Conservation (phyloP, 768 basidiomycete species). For the Termitomyces sp. region DNA sequence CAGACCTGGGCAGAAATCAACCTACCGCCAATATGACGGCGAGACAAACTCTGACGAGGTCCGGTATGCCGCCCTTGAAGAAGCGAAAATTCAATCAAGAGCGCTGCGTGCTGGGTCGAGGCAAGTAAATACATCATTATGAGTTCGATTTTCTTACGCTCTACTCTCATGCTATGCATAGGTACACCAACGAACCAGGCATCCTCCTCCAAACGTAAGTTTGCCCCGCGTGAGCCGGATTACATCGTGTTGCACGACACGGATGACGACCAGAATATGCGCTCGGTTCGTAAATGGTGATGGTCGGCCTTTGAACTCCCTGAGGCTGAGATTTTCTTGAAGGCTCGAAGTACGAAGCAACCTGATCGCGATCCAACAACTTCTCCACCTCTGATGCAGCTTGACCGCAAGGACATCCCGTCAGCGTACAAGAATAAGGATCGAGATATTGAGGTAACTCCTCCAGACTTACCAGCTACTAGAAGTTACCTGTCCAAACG, state of each 20-base stretch:
- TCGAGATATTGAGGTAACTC: background rate
- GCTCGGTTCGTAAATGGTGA: background rate
- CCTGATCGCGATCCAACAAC: background rate
- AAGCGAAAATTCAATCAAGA: background rate
- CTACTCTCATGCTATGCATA: background rate
- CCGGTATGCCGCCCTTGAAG: background rate
- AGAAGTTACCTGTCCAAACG: background rate
- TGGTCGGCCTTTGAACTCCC: background rate
- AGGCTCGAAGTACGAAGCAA: background rate
- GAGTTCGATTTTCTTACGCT: background rate
- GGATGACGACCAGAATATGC: background rate
- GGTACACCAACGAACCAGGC: background rate
- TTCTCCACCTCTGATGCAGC: background rate
- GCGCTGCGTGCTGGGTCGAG: background rate
- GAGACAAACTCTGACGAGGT: background rate
- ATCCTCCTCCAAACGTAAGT: background rate
- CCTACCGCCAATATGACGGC: background rate
- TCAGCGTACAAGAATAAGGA: background rate
- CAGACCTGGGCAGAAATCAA: background rate
- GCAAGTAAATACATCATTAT: background rate
- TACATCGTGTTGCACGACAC: background rate
- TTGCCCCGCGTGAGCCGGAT: background rate
- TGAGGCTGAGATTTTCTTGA: background rate
- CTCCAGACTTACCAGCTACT: background rate
- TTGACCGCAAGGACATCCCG: background rate